These are phyloP conservation scores for Leishmania mexicana DNA, from an alignment of 208 protist genomes.

Conservation along the genomic window DNA sequence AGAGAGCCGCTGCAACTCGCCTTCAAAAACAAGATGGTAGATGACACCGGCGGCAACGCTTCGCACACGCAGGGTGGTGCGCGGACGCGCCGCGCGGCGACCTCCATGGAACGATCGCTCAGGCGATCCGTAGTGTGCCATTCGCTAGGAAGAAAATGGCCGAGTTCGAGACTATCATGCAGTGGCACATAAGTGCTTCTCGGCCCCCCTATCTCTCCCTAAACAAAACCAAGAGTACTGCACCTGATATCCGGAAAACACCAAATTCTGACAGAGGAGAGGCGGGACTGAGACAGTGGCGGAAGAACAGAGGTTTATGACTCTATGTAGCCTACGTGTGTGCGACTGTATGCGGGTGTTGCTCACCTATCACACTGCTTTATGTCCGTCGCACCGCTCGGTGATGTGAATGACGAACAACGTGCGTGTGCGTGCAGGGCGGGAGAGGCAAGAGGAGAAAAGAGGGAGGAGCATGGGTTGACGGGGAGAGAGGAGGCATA, in stretches of 20 bases:
- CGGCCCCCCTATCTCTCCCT: not conserved
- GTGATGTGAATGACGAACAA: not conserved
- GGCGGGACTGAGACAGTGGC: not conserved
- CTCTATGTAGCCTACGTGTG: not conserved
- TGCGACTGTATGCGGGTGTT: not conserved
- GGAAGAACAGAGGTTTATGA: not conserved
- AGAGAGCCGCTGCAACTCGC: constrained; percentile 45
- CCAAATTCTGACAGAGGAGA: not conserved
- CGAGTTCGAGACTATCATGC: not conserved
- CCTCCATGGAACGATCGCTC: not conserved
- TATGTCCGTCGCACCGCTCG: not conserved
- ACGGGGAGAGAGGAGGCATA: not conserved
- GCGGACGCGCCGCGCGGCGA: not conserved
- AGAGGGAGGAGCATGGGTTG: not conserved
- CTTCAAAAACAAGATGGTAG: constrained; percentile 73
- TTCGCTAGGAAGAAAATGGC: constrained; percentile 2
- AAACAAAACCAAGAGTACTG: not conserved
- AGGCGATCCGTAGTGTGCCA: constrained; percentile 2
- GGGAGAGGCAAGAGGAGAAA: not conserved
- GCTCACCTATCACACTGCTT: not conserved
- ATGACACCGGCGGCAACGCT: constrained; percentile 46
- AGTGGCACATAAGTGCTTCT: not conserved
- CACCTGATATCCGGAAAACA: not conserved
- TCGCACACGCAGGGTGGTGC: constrained; percentile 49
- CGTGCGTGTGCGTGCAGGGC: not conserved